Evolutionary conservation across 495 filamentous ascomycete species (phyloP), one percentile per base, ranked within the genome.

Genomic region (Xylaria grammica): DNA sequence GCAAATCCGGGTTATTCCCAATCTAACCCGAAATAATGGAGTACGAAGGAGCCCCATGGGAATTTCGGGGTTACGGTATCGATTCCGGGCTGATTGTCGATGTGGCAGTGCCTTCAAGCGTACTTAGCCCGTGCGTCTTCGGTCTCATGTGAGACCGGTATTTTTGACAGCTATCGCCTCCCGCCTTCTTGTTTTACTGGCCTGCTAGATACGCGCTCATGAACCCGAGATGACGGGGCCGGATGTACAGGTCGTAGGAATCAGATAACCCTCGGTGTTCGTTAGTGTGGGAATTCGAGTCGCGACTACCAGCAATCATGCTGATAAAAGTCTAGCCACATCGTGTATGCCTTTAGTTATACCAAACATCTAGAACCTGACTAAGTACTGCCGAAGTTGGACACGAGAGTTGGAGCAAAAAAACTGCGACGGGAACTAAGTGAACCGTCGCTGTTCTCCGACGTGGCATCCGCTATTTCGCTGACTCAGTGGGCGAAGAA

Each of bases 401-500:
- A 30, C 27, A 45, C 26, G 24, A 27, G 7, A 24, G 24, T 32
- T 17, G 26, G 7, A 22, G 5, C 8, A 29, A 2, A 58, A 20
- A 45, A 34, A 22, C 11, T 17, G 26, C 4, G 19, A 49, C 34
- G 4, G 10, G 6, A 58, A 30, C 54, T 11, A 13, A 32, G 11
- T 34, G 29, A 49, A 49, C 3, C 20, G 32, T 51, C 2, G 32
- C 6, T 15, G 22, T 50, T 3, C 11, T 26, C 22, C 45, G 32
- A 60, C 30, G 58, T 51, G 9, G 42, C 44, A 49, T 38, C n/a
- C 22, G 13, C 38, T 24, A 9, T 36, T 30, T 15, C 24, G 36
- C 54, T 48, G 56, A 59, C 27, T 48, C 29, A 36, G 42, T 32
- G 11, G 24, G 19, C 8, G 27, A 34, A 45, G 40, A 44, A 59